Evolutionary conservation across 2,329 filamentous ascomycete genomes (phyloP), one percentile per base, ranked within the genome.

Genomic region (Scytalidium lignicola): DNA sequence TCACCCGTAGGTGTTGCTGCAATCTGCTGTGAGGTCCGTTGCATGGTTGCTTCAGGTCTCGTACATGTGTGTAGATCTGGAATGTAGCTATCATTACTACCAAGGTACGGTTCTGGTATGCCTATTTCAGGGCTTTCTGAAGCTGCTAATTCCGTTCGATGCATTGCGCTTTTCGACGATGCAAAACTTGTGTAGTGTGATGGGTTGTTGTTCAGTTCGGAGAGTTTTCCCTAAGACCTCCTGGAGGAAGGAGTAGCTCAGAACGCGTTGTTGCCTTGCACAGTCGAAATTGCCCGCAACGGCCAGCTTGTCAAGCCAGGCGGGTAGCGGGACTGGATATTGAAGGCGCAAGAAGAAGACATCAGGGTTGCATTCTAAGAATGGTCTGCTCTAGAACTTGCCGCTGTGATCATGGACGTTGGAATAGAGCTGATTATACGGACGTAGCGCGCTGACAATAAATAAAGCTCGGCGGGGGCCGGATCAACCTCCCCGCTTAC

Each of bases 11-110:
- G 51, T 21, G 45, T 40, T 9, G 51, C 55, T 41, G 57, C 59
- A 26, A 44, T 44, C 21, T 40, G 29, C 39, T 59, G 47, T 3
- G 59, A 55, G 12, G 55, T 46, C 15, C 20, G 23, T 12, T 26
- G 41, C 52, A 56, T 56, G 17, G 41, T 48, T 19, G 56, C 51
- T 50, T 57, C 53, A 41, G 52, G 49, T 44, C 48, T 40, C 4
- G 12, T 8, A 37, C 5, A 37, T 13, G 15, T 7, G 15, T 37
- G 32, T 4, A 17, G 15, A 37, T n/a, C 32, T n/a, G 32, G 6
- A 13, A 9, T 26, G 23, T 26, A 6, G 23, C 23, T 26, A 5
- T 26, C 23, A 10, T 6, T 5, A 26, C 23, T 26, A n/a, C n/a
- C n/a, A n/a, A n/a, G n/a, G n/a, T n/a, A n/a, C n/a, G n/a, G n/a